Base-by-base conservation (phyloP, 441 rosid genomes). In the Cnidoscolus chayamansa region DNA sequence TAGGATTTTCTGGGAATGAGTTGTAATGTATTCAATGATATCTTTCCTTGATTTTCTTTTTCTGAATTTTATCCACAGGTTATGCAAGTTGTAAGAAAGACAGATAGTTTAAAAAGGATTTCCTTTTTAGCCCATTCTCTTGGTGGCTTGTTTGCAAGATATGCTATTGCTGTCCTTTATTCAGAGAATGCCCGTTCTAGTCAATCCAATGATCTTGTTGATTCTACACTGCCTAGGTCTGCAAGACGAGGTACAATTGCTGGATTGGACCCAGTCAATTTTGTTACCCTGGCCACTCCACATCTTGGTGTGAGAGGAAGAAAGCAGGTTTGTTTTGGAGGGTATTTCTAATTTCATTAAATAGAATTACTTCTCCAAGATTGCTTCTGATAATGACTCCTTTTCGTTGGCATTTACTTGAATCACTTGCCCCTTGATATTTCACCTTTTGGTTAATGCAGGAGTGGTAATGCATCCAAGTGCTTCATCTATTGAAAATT, bases 101-200 rank as follows among this genome's bases (percentile, higher is more conserved):
- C 83, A 45, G 83, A 83, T 20, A 79, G 86, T 76, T 84, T 94
- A 72, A 91, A 87, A 81, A 90, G 77, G 87, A 90, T 94, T 63
- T 94, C 98, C 73, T 87, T 94, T 82, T 72, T 94, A 68, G 96
- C 98, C 67, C 98, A 94, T 84, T 94, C 98, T 75, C 96, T 94
- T n/a, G 98, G 98, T 50, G 98, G 98, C 43, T 82, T 94, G 84
- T 89, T 94, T 85, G 93, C 96, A 62, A 87, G 98, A 86, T 81
- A 89, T 82, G 97, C 98, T 59, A 76, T 89, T 73, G 82, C 85
- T 57, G 84, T 84, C 62, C 93, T 94, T 47, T 90, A 88, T 76
- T 81, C 92, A 15, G 78, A 90, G 75, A 58, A 55, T 77, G 70
- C 63, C 17, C 65, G 55, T 62, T 58, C 77, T 67, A 73, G 67